phyloP scores from a whole-genome alignment of 805 yeast species.

The Starmerella apis region DNA sequence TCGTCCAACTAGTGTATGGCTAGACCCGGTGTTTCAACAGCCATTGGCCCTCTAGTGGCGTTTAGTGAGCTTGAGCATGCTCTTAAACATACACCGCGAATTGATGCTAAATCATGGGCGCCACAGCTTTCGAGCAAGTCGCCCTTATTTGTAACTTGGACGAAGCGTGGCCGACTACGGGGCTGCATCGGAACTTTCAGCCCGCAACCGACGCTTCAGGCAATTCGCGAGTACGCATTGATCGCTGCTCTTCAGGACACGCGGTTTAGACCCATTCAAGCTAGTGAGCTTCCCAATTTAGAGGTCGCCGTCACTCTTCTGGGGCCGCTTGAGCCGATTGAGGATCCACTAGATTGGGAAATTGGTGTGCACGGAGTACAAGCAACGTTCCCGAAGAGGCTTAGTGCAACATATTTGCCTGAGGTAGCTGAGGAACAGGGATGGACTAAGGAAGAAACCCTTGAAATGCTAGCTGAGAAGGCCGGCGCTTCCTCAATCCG shows the following conservation, averaged over 20 bases:
- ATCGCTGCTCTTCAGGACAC: conserved; percentile 68
- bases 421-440: conserved; percentile 80
- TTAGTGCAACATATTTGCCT: conserved; percentile 77
- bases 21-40: background rate
- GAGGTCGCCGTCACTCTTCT: conserved; percentile 55
- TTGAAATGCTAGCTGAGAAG: conserved; percentile 59
- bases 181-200: conserved; percentile 93
- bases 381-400: conserved; percentile 40
- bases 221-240: conserved; percentile 52
- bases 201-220: conserved; percentile 43
- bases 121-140: conserved; percentile 25
- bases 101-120: background rate
- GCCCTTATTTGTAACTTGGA: conserved; percentile 89
- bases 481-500: conserved; percentile 37
- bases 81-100: background rate
- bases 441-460: conserved; percentile 66
- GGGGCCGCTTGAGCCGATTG: conserved; percentile 45
- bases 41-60: conserved; percentile 15
- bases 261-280: conserved; percentile 57
- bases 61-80: conserved; percentile 18
- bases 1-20: background rate
- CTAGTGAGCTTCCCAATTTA: conserved; percentile 44
- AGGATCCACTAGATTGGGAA: conserved; percentile 58
- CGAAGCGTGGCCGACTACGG: conserved; percentile 39
- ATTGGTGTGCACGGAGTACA: conserved; percentile 76